Percentiles rank a stretch among this genome's conserved stretches.
phyloP scores from a whole-genome alignment of 2,329 filamentous ascomycete genomes.

The Rutstroemia sp. region DNA sequence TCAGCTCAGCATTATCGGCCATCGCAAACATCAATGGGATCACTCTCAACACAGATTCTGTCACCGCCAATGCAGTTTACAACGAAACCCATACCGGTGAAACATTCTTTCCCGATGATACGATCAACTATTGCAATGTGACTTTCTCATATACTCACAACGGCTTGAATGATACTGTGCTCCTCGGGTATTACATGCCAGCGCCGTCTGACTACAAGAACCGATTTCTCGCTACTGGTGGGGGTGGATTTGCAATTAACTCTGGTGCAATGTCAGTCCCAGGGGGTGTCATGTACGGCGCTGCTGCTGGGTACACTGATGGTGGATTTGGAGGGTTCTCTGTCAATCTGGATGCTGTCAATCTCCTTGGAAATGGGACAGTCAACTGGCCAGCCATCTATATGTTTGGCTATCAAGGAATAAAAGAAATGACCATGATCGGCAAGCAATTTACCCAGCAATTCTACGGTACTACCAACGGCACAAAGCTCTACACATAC shows the following conservation, averaged over 20 bases:
- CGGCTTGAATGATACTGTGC: constrained; percentile 32
- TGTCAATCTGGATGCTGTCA: constrained; percentile 32
- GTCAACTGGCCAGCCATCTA: constrained; percentile 18
- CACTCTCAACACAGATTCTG: constrained; percentile 28
- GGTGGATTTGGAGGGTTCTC: constrained; percentile 43
- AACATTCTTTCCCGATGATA: too few species aligned
- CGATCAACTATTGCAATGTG: too few species aligned
- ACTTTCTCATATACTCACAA: constrained; percentile 39
- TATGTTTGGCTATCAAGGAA: constrained; percentile 34
- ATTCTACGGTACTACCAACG: constrained; percentile 31
- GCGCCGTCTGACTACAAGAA: constrained; percentile 36
- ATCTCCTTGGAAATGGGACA: constrained; percentile 34
- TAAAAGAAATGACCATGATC: constrained; percentile 32
- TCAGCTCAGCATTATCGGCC: constrained; percentile 1
- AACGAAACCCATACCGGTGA: constrained; percentile 17
- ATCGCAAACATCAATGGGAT: constrained; percentile 8
- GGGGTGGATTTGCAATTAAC: constrained; percentile 40
- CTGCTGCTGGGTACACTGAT: constrained; percentile 40
- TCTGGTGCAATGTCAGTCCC: constrained; percentile 29
- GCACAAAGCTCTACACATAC: constrained; percentile 14
- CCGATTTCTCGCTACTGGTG: constrained; percentile 39
- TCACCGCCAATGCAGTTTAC: constrained; percentile 31
- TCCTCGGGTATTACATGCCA: constrained; percentile 37
- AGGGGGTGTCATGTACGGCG: constrained; percentile 39
- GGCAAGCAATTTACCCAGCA: constrained; percentile 37